A percentile compares a stretch with the other conserved stretches of the same genome.
These are phyloP conservation scores for Baorangia bicolor DNA, from an alignment of 768 basidiomycete genomes.

Conservation along the genomic window DNA sequence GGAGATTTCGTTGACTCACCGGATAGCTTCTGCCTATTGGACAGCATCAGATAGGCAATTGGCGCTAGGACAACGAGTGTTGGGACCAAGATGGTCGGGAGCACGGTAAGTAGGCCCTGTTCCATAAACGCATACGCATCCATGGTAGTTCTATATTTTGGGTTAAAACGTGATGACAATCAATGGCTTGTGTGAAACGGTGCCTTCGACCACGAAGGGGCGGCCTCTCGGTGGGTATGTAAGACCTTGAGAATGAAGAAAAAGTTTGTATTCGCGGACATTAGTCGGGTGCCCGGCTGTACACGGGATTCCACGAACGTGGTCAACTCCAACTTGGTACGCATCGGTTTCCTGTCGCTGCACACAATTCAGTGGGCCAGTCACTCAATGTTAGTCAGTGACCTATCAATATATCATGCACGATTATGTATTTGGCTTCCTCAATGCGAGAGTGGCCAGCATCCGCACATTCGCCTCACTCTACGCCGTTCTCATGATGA, in stretches of 20 bases:
- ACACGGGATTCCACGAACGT: no score
- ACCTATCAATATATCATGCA: conserved; percentile 6
- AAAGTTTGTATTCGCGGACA: background rate
- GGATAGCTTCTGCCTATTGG: background rate
- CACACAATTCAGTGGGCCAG: no score
- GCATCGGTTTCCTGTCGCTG: no score
- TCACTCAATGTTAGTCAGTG: background rate
- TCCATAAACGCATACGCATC: background rate
- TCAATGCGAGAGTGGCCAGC: background rate
- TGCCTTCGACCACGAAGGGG: background rate
- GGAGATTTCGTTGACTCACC: conserved; percentile 14
- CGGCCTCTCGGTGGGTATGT: background rate
- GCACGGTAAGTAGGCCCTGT: background rate
- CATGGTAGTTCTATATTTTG: background rate
- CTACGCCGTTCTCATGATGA: conserved; percentile 83
- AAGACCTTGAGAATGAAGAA: background rate
- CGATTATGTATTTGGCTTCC: background rate
- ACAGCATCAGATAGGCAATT: conserved; percentile 17
- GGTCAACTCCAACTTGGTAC: no score
- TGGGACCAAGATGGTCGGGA: conserved; percentile 14
- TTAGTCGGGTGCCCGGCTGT: no score
- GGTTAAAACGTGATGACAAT: background rate
- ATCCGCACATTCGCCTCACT: conserved; percentile 24
- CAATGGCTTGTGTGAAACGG: background rate
- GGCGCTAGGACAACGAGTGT: conserved; percentile 10